These are phyloP conservation scores for Entonaema liquescens DNA, from an alignment of 495 filamentous ascomycete genomes.

Conservation along the genomic window DNA sequence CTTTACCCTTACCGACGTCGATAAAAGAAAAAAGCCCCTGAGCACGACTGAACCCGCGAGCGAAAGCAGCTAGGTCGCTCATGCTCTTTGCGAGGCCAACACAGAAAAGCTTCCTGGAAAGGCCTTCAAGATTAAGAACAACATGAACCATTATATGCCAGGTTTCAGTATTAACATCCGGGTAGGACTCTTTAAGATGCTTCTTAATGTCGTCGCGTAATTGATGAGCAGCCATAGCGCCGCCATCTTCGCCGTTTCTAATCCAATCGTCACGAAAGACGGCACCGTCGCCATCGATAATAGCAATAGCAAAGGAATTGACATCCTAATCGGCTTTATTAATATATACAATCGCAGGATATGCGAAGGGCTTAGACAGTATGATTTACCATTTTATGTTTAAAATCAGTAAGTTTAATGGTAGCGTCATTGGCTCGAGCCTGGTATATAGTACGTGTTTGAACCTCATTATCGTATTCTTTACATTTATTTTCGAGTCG, in stretches of 20 bases:
- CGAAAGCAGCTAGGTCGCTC: conserved; percentile 61
- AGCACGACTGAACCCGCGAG: conserved; percentile 66
- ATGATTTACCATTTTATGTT: conserved; percentile 27
- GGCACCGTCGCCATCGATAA: conserved; percentile 71
- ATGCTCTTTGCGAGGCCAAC: conserved; percentile 58
- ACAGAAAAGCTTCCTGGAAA: conserved; percentile 61
- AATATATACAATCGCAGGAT: neutral
- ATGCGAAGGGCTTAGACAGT: neutral
- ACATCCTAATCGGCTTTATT: conserved; percentile 23
- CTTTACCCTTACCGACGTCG: conserved; percentile 68
- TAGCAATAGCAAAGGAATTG: conserved; percentile 67
- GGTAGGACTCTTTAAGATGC: conserved; percentile 54
- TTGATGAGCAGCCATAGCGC: conserved; percentile 62
- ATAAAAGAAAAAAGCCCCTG: conserved; percentile 69
- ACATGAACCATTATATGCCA: conserved; percentile 69
- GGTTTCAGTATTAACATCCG: conserved; percentile 48
- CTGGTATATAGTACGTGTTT: conserved; percentile 28
- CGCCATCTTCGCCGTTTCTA: conserved; percentile 62
- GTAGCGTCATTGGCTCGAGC: conserved; percentile 25
- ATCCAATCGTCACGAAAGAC: conserved; percentile 67
- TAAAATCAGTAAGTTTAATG: conserved; percentile 20
- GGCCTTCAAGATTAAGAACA: conserved; percentile 64
- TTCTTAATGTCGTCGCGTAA: conserved; percentile 61
- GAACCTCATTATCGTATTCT: conserved; percentile 23
- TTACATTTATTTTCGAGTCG: conserved; percentile 33